Evolutionary conservation across 139 green algal species (phyloP).

Genomic region (Micromonas pusilla): DNA sequence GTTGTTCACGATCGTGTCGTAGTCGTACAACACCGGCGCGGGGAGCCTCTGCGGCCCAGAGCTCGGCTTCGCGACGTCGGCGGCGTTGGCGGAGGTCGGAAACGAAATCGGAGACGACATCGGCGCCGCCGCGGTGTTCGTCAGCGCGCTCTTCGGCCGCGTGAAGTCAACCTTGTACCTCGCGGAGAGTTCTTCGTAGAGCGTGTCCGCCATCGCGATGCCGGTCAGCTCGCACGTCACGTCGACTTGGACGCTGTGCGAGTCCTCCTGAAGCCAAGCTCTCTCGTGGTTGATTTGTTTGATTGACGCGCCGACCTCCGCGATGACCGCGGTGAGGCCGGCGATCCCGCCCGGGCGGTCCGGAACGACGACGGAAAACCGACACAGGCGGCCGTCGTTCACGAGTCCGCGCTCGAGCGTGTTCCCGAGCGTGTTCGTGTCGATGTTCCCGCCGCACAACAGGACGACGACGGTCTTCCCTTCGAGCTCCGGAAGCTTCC

Average conservation of each 20-base stretch:
- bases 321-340: background rate
- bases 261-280: slow-evolving; percentile 29
- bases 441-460: slow-evolving; percentile 39
- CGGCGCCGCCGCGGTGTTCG: background rate
- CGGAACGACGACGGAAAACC: slow-evolving; percentile 27
- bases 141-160: background rate
- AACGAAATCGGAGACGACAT: background rate
- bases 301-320: slow-evolving; percentile 23
- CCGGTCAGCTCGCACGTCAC: slow-evolving; percentile 21
- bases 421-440: slow-evolving; percentile 29
- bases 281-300: slow-evolving; percentile 35
- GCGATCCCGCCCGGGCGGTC: slow-evolving; percentile 33
- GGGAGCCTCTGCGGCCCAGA: background rate
- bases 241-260: slow-evolving; percentile 12
- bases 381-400: slow-evolving; percentile 27
- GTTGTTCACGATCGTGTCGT: background rate
- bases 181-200: background rate
- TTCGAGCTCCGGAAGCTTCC: slow-evolving; percentile 28
- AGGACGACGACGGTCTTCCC: slow-evolving; percentile 33
- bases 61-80: background rate
- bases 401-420: slow-evolving; percentile 32
- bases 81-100: background rate
- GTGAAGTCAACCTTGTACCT: background rate
- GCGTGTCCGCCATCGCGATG: background rate
- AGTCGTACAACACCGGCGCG: background rate